Percentiles rank a stretch among this genome's conserved stretches.
phyloP scores from a whole-genome alignment of 805 yeast species.

The Candida quercuum region DNA sequence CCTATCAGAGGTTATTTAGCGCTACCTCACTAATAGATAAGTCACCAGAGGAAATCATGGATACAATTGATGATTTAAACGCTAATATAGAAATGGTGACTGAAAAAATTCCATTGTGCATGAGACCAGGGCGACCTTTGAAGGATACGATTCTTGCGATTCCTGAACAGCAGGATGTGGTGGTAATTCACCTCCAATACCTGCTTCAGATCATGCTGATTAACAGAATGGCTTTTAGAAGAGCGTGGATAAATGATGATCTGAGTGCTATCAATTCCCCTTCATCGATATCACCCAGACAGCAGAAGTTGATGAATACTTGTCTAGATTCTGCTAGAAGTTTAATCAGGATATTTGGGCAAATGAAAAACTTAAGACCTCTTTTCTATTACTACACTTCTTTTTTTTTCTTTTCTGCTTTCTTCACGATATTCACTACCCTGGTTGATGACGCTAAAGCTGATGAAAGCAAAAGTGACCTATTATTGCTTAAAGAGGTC shows the following conservation, averaged over 20 bases:
- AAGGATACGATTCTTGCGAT: background rate
- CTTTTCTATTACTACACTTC: conserved; percentile 11
- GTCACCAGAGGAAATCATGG: conserved; percentile 11
- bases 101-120: conserved; percentile 5
- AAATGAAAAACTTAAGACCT: conserved; percentile 4
- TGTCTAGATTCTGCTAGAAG: conserved; percentile 19
- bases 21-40: conserved; percentile 16
- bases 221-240: conserved; percentile 23
- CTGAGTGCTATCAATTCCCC: conserved; percentile 4
- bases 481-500: conserved; percentile 8
- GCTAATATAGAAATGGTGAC: conserved; percentile 11
- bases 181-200: conserved; percentile 16
- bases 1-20: conserved; percentile 15
- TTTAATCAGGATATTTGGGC: conserved; percentile 7
- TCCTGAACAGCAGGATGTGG: conserved; percentile 4
- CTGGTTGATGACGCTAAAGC: conserved; percentile 18
- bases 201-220: conserved; percentile 15
- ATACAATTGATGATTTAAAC: conserved; percentile 14
- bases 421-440: conserved; percentile 20
- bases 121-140: conserved; percentile 10
- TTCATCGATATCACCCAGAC: conserved; percentile 9
- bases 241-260: conserved; percentile 21
- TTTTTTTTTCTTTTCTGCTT: conserved; percentile 20
- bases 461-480: conserved; percentile 8
- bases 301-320: conserved; percentile 12